Evolutionary conservation across 2,329 filamentous ascomycete species (phyloP).

Genomic region (Acrocalymma vagum): DNA sequence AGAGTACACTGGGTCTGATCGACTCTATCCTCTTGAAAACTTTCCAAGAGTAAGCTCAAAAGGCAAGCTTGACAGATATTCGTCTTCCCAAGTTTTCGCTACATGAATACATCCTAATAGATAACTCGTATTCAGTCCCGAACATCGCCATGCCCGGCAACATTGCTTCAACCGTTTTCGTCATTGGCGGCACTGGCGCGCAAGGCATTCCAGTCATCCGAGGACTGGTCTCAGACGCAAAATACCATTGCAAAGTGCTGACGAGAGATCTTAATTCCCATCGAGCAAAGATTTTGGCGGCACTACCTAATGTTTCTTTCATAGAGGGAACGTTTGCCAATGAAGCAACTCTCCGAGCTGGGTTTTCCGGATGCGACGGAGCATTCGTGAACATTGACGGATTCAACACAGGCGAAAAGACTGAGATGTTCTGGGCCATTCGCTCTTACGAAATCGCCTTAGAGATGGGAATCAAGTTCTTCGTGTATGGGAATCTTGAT

Average conservation of each 20-base stretch:
- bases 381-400: constrained; percentile 65
- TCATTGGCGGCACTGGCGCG: constrained; percentile 33
- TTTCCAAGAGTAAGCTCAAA: too few relatives aligned
- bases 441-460: constrained; percentile 49
- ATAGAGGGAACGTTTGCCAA: constrained; percentile 3
- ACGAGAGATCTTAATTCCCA: constrained; percentile 56
- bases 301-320: constrained; percentile 27
- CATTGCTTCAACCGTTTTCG: too few relatives aligned
- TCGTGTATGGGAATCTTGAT: constrained; percentile 61
- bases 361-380: constrained; percentile 55
- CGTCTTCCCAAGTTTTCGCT: too few relatives aligned
- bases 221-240: constrained; percentile 6
- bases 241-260: constrained; percentile 57
- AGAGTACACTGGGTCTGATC: too few relatives aligned
- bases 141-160: too few relatives aligned
- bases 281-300: constrained; percentile 53
- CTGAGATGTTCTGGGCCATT: constrained; percentile 57
- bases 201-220: constrained; percentile 31
- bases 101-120: too few relatives aligned
- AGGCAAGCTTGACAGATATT: too few relatives aligned
- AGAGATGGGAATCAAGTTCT: constrained; percentile 50
- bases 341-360: constrained; percentile 52
- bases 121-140: too few relatives aligned
- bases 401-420: constrained; percentile 63
- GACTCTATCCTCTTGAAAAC: too few relatives aligned